These are phyloP conservation scores for Betula pendula DNA, from an alignment of 306 rosid genomes.

Conservation along the genomic window DNA sequence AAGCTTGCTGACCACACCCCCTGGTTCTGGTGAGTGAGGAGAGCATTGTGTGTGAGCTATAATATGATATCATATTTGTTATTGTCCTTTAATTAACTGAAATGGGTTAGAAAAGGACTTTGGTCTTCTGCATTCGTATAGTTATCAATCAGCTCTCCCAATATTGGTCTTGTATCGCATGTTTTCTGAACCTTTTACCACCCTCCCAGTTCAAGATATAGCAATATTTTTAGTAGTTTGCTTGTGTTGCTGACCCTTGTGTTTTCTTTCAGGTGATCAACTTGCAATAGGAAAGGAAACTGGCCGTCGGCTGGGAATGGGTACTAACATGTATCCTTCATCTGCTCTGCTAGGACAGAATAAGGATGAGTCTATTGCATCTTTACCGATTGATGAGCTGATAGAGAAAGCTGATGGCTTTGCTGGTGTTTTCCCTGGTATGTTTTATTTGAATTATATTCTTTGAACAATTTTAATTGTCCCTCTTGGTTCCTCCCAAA, in stretches of 20 bases:
- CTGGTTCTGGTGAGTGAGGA: background rate
- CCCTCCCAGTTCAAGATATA: background rate
- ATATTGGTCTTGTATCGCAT: background rate
- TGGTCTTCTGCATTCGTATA: background rate
- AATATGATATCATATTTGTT: background rate
- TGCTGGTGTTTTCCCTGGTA: slow-evolving; percentile 99
- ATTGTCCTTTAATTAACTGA: background rate
- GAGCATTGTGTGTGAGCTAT: background rate
- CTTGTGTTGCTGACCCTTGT: background rate
- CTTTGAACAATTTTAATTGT: slow-evolving; percentile 5
- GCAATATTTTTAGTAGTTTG: background rate
- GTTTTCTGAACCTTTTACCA: background rate
- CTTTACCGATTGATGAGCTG: slow-evolving; percentile 86
- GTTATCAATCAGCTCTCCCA: background rate
- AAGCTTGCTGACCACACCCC: background rate
- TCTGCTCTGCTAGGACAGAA: slow-evolving; percentile 95
- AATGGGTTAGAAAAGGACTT: background rate
- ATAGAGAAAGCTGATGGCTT: slow-evolving; percentile 98
- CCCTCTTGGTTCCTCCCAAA: background rate
- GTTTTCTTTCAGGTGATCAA: slow-evolving; percentile 76
- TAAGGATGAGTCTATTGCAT: slow-evolving; percentile 88
- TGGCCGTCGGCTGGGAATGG: slow-evolving; percentile 99
- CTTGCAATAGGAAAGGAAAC: slow-evolving; percentile 99
- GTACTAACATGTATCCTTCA: slow-evolving; percentile 98
- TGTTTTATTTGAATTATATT: slow-evolving; percentile 10